Base-by-base conservation (phyloP, 805 yeast species). In the Isabelozyma pseudorhagii region DNA sequence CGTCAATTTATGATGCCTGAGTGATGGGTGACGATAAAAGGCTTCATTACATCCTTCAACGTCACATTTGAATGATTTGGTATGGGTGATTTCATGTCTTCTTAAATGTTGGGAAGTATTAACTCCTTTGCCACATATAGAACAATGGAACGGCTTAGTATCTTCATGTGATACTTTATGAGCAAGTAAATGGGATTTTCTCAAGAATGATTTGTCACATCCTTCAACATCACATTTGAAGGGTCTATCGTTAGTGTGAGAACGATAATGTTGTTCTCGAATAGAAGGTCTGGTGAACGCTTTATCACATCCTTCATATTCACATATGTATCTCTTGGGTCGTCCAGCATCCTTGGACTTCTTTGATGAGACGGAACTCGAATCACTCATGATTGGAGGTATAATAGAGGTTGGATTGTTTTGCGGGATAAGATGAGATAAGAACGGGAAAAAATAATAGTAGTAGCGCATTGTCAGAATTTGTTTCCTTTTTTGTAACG, bases 21-120 rank as follows among this genome's bases (percentile, higher is more conserved):
- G 72, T 13, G 89, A 84, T 51, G 87, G 89, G 64, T 86, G 89
- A 56, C 86, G 87, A 60, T 83, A 80, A 59, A 90, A 93, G 0
- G 83, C 64, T 55, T 83, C 89, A 0, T 57, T 54, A 61, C 99
- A 94, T 2, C 74, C 81, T 21, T 77, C 84, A 54, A 77, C 71
- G 2, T 77, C 58, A 64, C 97, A 90, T 21, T 54, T 52, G 58
- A 84, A 85, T 1, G 89, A 80, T 47, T 65, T 71, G 4, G 83
- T 82, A 63, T 94, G 98, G 2, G 96, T 86, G 38, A 80, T 77
- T 67, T 85, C 90, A 64, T 94, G 99, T 47, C 97, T 77, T 53
- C 78, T 81, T 49, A 90, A 72, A 61, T 92, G 97, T 68, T 94
- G 98, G 46, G 64, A 65, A 0, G 96, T 79, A 46, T 84, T 85